Evolutionary conservation across 208 protist genomes (phyloP), one percentile per base, ranked within the genome.

Genomic region (Angomonas desouzai): DNA sequence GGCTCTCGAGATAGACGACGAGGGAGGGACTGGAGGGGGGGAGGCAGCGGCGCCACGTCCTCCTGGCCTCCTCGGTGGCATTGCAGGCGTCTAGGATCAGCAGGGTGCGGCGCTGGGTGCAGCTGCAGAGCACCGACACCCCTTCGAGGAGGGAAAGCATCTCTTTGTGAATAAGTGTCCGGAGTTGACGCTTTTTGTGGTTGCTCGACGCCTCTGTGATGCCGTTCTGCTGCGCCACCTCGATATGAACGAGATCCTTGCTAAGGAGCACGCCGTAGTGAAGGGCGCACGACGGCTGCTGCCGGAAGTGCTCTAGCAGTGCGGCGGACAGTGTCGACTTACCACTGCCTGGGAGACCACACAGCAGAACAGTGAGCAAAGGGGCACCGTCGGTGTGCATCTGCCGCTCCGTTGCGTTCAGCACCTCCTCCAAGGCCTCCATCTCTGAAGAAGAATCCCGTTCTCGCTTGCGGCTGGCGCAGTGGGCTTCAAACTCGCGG

Each of bases 51-150:
- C 1, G 72, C 79, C 74, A 82, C 34, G 66, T 64, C 18, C 43
- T 55, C 28, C 84, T 77, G 30, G 70, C 78, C 32, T 61, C 73
- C 22, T 18, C 59, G 1, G 81, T 84, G 0, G 75, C 78, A 51
- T 96, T 79, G 59, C 89, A 96, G n/a, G 83, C 89, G 56, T 96
- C 89, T 4, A 91, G 55, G 7, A 96, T 55, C 9, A 96, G 61
- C 23, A 93, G 55, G 2, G 71, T 83, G 23, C 53, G 20, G 45
- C 48, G 33, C 38, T 34, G 25, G 13, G 25, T 40, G 45, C 62
- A 60, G 1, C 51, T 48, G 30, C 43, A 67, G 29, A 66, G 72
- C 16, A 30, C 34, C 22, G 64, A 60, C n/a, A 78, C 68, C 33
- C 66, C 66, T 32, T 47, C 34, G 60, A 85, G 22, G 6, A 48